Evolutionary conservation across 140 eudicot species (phyloP), one percentile per base, ranked within the genome.

Genomic region (Oenanthe javanica): DNA sequence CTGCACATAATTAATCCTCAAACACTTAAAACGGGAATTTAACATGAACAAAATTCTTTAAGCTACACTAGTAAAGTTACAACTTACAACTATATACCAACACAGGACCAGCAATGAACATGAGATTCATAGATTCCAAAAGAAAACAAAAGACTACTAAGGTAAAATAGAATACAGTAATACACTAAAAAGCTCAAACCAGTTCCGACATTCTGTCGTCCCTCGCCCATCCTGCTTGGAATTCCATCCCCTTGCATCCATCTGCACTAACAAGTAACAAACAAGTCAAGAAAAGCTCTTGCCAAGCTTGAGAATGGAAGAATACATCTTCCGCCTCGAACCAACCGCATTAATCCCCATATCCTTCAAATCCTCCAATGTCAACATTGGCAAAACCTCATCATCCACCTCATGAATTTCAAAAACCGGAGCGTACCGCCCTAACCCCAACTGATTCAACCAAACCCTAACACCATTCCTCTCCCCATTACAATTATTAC

Each of bases 351-450:
- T 90, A 50, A 93, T 93, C 13, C 98, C 97, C 98, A 91, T 93
- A 84, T 93, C 98, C 85, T 91, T 93, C 57, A 93, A 91, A 87
- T 93, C 98, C 74, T 93, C 97, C 67, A 93, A 80, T 47, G 97
- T 93, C 81, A 93, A 70, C 74, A 88, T 72, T 52, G 98, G 97
- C 88, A 93, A 77, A 76, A 93, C 96, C 82, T 93, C 98, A 64
- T 91, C 98, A 80, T 93, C 98, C 77, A 93, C 98, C 88, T 91
- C 98, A 81, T 93, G 97, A 31, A 93, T 82, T 81, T 93, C 93
- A 54, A 93, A 93, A 77, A 91, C 85, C 0, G 96, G 87, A 4
- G 87, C 86, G 46, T 93, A 91, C 76, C 93, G 74, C 23, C 89
- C 92, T 64, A 93, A 83, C 42, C 98, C 97, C 57, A 93, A 77